Evolutionary conservation across 257 asterid species (phyloP), one percentile per base, ranked within the genome.

Genomic region (Leptodermis oblonga): DNA sequence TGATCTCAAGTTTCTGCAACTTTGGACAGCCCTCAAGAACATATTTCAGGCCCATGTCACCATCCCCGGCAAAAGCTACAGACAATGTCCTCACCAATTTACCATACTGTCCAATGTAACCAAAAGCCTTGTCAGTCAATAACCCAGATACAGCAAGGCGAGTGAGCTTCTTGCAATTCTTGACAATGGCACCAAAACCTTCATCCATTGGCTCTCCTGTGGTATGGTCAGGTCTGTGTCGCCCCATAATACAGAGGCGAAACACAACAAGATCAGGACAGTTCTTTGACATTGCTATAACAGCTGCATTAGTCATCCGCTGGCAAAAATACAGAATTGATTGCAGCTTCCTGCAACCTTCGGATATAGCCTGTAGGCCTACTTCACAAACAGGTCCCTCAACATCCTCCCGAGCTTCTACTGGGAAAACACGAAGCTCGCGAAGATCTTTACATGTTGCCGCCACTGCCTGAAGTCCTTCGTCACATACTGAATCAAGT

Each of bases 151-250:
- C 79, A 28, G 88, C 78, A 18, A 84, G 88, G 36, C 88, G 72
- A 18, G 86, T 82, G 30, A 84, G 86, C 70, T 84, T 84, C 79
- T 84, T 77, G 76, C 88, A 84, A 68, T 84, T 84, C 83, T 77
- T 82, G 68, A 84, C 88, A 70, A 84, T 84, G 63, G 88, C 86
- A 17, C 83, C 86, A 55, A 84, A 84, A 36, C 88, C 88, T 77
- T 84, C 88, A 51, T 84, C 88, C 88, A 84, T 84, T 20, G 88
- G 77, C 51, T 79, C 82, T n/a, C 83, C 78, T 18, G 86, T 84
- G 26, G 66, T 15, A 33, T 74, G 85, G 61, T 84, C 88, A 10
- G 83, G 88, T 39, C 70, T 70, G 66, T 75, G 86, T 17, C 84
- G 71, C 12, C 80, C 86, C 84, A 84, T 84, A 46, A 84, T 84